These are phyloP conservation scores for Aspergillus niger DNA, from an alignment of 2,329 filamentous ascomycete genomes.

Conservation along the genomic window DNA sequence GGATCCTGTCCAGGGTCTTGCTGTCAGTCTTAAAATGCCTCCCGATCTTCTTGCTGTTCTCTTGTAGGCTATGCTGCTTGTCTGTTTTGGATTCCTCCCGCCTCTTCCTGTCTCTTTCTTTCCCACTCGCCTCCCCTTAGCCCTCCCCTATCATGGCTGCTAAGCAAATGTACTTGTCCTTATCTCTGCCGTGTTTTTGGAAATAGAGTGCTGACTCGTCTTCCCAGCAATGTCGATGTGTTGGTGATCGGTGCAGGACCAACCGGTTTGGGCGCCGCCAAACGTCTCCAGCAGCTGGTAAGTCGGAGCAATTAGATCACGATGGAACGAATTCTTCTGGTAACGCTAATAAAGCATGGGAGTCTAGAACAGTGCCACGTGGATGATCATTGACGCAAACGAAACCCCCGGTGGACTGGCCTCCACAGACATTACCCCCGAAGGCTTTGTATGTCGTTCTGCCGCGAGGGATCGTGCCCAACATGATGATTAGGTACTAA, in stretches of 20 bases:
- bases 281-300: conserved; percentile 79
- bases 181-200: no score
- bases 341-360: conserved; percentile 8
- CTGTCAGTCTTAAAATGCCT: no score
- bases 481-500: neutral
- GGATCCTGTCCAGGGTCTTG: no score
- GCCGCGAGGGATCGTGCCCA: neutral
- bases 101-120: no score
- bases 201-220: no score
- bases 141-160: no score
- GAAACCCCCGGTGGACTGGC: conserved; percentile 93
- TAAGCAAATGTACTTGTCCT: no score
- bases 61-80: no score
- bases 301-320: no score
- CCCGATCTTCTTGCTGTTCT: no score
- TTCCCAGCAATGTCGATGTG: conserved; percentile 81
- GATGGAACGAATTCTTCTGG: conserved; percentile 60
- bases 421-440: conserved; percentile 89
- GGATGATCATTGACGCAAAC: conserved; percentile 92
- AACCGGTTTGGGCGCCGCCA: conserved; percentile 95
- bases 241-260: conserved; percentile 97
- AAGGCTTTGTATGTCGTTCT: conserved; percentile 82
- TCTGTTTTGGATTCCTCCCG: no score
- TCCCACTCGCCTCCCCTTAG: no score
- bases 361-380: conserved; percentile 80